Base-by-base conservation (phyloP, 257 asterid genomes). In the Lantana camara region DNA sequence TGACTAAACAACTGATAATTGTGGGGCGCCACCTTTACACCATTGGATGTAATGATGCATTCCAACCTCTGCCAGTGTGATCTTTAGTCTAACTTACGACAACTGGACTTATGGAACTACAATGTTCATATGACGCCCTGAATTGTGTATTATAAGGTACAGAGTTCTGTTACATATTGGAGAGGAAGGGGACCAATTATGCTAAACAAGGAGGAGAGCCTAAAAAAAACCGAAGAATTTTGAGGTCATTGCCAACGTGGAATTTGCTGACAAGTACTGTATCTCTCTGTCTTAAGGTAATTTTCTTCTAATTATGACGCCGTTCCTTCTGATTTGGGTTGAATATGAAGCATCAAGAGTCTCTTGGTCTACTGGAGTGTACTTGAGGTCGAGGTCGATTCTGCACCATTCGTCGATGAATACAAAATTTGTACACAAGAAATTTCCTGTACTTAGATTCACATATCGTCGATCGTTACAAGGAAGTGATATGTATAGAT, bases 401-500 rank as follows among this genome's bases (percentile, higher is more conserved):
- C 50, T 38, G 63, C 23, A 57, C 53, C 34, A 54, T 32, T 72
- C 15, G 19, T 60, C 13, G 30, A 45, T 51, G 52, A 63, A 68
- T 63, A 72, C 64, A 57, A 52, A 15, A 24, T 60, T 42, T 63
- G 78, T 75, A 67, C 63, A 68, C 73, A 64, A 59, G 67, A 60
- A 52, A 17, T 56, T 27, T 51, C 71, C 51, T 70, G 72, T 79
- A 53, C 69, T 57, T 76, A 48, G 59, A 56, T 60, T 64, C 69
- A 66, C 57, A 64, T 56, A 63, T 73, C 63, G 32, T 27, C 51
- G 34, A 52, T 58, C 68, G 45, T 60, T 63, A 66, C 59, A 52
- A 41, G 57, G 69, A 60, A 30, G 62, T 67, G 66, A 23, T 53
- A 56, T 79, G 84, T 75, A 77, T 68, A 82, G 75, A 83, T 58